Base-by-base conservation (phyloP, 2,329 filamentous ascomycete genomes). In the Nemania bipapillata region DNA sequence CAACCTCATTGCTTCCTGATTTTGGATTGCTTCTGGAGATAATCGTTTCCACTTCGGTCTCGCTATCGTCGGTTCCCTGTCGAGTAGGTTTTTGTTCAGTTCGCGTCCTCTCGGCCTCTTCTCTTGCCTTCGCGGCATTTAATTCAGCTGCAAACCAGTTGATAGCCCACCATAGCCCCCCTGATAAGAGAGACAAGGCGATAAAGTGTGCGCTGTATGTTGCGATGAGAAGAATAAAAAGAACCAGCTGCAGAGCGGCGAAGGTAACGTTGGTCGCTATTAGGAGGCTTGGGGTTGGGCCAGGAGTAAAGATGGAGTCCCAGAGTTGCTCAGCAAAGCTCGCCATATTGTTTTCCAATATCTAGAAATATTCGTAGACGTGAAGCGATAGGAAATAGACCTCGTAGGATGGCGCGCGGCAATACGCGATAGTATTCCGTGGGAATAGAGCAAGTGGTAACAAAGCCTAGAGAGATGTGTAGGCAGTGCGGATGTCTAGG, bases 91-190 rank as follows among this genome's bases (percentile, higher is more conserved):
- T 74, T 77, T 65, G 82, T 77, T 81, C 80, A 40, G 76, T 72
- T 57, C 78, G 78, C 70, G 80, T 77, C 75, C 82, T 82, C 68
- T 83, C 79, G 58, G 80, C 80, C 68, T 83, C 81, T 69, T 82
- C 79, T 30, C 75, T 79, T 47, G 76, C 81, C 76, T 87, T 85
- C 68, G 83, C 83, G 57, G 79, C 77, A 69, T 81, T 82, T 56
- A 89, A 79, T 82, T 89, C 95, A 53, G 83, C 82, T 63, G 93
- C 94, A 78, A 99, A 98, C 96, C 96, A 99, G 86, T 98, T 98
- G 82, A 98, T 94, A 65, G 92, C 89, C 84, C 88, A 94, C 96
- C 96, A 99, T 40, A 98, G 86, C 4, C 92, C 92, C 35, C 83
- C 94, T 71, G 89, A 93, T 9, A 99, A 84, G 66, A 90, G 76